Base-by-base conservation (phyloP, 768 basidiomycete genomes). In the Leucosporidium scottii region DNA sequence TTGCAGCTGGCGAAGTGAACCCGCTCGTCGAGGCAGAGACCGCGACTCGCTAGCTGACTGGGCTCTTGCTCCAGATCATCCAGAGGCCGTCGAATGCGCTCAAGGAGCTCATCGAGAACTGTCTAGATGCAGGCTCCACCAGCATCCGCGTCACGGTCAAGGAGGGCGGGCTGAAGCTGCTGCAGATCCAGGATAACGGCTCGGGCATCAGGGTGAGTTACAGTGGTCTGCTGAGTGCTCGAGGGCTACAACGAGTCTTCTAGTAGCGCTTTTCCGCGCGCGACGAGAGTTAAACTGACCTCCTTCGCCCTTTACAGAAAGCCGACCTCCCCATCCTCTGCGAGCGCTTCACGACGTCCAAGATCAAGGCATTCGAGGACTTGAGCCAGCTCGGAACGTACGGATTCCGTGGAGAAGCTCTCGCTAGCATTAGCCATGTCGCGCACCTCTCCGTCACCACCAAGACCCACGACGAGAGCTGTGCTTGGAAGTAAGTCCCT, bases 181-280 rank as follows among this genome's bases (percentile, higher is more conserved):
- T 98, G 48, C 91, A 96, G 79, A 93, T 98, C 61, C 90, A 93
- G 75, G 96, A 99, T 76, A 96, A 99, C 76, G 94, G 96, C 0
- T 90, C 85, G 78, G 96, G 94, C 3, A 97, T 98, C 75, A 84
- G 88, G 57, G 93, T 92, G 74, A 75, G 87, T 55, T 64, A 18
- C 50, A 28, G 13, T 25, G 23, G 25, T 20, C 47, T 25, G 6
- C 8, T 34, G 23, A 25, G 34, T 28, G 8, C 39, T 30, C 44
- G 30, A 50, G 57, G n/a, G n/a, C n/a, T n/a, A 18, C 65, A 27
- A 49, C 9, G 17, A n/a, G n/a, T n/a, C n/a, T n/a, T n/a, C n/a
- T n/a, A n/a, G n/a, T n/a, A n/a, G n/a, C n/a, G n/a, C n/a, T n/a
- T n/a, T n/a, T n/a, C n/a, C n/a, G n/a, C n/a, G n/a, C n/a, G n/a